Conservation (phyloP, 768 basidiomycete species). For the Kwoniella botswanensis region DNA sequence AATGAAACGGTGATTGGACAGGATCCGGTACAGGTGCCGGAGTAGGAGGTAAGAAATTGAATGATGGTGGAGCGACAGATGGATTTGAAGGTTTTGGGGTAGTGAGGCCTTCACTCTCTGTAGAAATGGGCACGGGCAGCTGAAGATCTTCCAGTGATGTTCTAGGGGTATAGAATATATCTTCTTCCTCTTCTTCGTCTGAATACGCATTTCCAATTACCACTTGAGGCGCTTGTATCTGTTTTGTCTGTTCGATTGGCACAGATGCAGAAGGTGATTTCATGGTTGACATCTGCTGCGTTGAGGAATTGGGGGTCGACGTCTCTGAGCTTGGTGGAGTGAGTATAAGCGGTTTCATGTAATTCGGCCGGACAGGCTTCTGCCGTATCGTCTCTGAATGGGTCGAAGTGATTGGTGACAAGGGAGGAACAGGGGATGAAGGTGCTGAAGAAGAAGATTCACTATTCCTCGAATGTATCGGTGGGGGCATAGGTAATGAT, state of each 20-base stretch:
- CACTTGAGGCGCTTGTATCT: slow-evolving; percentile 6
- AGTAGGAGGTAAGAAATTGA: slow-evolving; percentile 49
- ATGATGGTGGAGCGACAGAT: slow-evolving; percentile 21
- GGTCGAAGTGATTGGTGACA: slow-evolving; percentile 17
- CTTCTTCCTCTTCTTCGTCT: slow-evolving; percentile 31
- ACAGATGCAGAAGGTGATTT: neutral
- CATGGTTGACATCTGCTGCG: neutral
- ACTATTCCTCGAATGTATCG: slow-evolving; percentile 28
- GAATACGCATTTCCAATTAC: slow-evolving; percentile 2
- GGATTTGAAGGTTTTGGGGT: slow-evolving; percentile 1
- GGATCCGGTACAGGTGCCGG: slow-evolving; percentile 43
- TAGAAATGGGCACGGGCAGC: neutral
- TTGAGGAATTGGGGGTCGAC: slow-evolving; percentile 19
- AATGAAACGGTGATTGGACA: slow-evolving; percentile 42
- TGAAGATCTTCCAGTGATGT: slow-evolving; percentile 25
- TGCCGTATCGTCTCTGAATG: slow-evolving; percentile 4
- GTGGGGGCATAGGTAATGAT: slow-evolving; percentile 12
- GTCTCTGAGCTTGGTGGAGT: slow-evolving; percentile 38
- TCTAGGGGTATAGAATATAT: slow-evolving; percentile 37
- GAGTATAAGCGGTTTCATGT: slow-evolving; percentile 16
- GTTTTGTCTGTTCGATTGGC: slow-evolving; percentile 1
- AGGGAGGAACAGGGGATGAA: slow-evolving; percentile 33
- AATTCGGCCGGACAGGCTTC: slow-evolving; percentile 1
- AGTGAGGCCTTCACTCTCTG: neutral
- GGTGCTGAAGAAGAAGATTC: slow-evolving; percentile 37